A percentile compares a stretch with the other conserved stretches of the same genome.
Conservation (phyloP, 169 alveolate genomes). For the Cryptosporidium sp. region DNA sequence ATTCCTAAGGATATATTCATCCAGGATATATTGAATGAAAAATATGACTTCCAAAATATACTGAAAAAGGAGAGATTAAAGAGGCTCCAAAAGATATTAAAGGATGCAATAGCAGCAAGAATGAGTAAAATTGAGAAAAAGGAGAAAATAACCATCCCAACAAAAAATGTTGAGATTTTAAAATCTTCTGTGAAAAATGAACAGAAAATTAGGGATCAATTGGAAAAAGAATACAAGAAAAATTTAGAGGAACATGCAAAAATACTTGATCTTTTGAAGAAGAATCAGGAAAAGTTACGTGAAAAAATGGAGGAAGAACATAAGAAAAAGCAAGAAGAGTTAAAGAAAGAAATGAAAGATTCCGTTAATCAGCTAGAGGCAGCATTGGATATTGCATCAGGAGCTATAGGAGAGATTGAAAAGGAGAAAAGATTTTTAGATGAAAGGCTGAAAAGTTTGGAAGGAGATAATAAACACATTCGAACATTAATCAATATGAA, state of each 20-base stretch:
- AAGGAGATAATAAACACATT: slow-evolving; percentile 45
- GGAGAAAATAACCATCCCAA: slow-evolving; percentile 7
- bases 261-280: slow-evolving; percentile 51
- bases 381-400: slow-evolving; percentile 59
- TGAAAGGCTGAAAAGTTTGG: slow-evolving; percentile 28
- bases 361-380: slow-evolving; percentile 29
- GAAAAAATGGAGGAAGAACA: slow-evolving; percentile 64
- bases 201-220: slow-evolving; percentile 38
- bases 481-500: slow-evolving; percentile 48
- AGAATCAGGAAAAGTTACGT: slow-evolving; percentile 63
- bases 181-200: slow-evolving; percentile 17
- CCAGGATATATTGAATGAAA: slow-evolving; percentile 23
- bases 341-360: slow-evolving; percentile 23
- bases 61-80: slow-evolving; percentile 51
- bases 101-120: slow-evolving; percentile 31
- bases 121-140: slow-evolving; percentile 52
- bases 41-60: slow-evolving; percentile 57
- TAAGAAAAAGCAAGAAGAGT: slow-evolving; percentile 18
- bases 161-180: slow-evolving; percentile 12
- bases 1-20: slow-evolving; percentile 52
- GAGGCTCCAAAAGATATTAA: slow-evolving; percentile 33
- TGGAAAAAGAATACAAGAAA: slow-evolving; percentile 57
- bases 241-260: slow-evolving; percentile 72
- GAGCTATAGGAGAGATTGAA: slow-evolving; percentile 48
- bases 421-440: slow-evolving; percentile 56